Percentiles rank a stretch among this genome's conserved stretches.
Evolutionary conservation across 1,284 basidiomycete genomes (phyloP).

Genomic region (Taiwanofungus camphoratus): DNA sequence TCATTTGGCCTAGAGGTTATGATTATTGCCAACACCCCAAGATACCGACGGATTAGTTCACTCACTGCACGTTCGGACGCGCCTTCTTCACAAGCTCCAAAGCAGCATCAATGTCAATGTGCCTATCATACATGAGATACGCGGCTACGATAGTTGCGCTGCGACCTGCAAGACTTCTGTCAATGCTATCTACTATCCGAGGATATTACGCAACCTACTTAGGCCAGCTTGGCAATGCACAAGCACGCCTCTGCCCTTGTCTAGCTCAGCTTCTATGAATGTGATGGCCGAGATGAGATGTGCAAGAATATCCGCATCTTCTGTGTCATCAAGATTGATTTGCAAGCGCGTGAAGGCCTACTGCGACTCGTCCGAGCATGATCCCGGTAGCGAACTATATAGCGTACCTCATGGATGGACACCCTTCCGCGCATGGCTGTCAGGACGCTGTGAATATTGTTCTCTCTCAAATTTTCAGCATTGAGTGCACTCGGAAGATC

Average conservation of each 20-base stretch:
- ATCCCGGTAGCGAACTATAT: background rate
- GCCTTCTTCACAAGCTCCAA: slow-evolving; percentile 60
- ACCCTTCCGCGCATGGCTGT: slow-evolving; percentile 68
- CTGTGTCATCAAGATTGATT: slow-evolving; percentile 66
- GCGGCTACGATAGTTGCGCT: slow-evolving; percentile 80
- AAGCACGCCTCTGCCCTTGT: slow-evolving; percentile 70
- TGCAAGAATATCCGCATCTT: slow-evolving; percentile 66
- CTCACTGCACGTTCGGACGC: slow-evolving; percentile 67
- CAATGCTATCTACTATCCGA: background rate
- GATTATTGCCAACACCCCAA: background rate
- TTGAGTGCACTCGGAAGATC: slow-evolving; percentile 28
- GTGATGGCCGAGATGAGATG: slow-evolving; percentile 74
- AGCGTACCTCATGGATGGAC: slow-evolving; percentile 54
- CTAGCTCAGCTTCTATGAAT: slow-evolving; percentile 74
- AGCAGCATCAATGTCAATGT: slow-evolving; percentile 61
- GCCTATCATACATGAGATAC: slow-evolving; percentile 73
- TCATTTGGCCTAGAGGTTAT: slow-evolving; percentile 59
- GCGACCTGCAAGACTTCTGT: slow-evolving; percentile 44
- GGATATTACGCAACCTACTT: slow-evolving; percentile 48
- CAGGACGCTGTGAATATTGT: slow-evolving; percentile 64
- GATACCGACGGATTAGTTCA: slow-evolving; percentile 10
- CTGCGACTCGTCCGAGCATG: slow-evolving; percentile 8
- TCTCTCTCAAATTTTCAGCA: slow-evolving; percentile 46
- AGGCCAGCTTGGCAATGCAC: slow-evolving; percentile 87
- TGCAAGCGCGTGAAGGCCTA: slow-evolving; percentile 70